A percentile compares a stretch with the other conserved stretches of the same genome.
These are phyloP conservation scores for Candida multigemmis DNA, from an alignment of 805 yeast genomes.

Conservation along the genomic window DNA sequence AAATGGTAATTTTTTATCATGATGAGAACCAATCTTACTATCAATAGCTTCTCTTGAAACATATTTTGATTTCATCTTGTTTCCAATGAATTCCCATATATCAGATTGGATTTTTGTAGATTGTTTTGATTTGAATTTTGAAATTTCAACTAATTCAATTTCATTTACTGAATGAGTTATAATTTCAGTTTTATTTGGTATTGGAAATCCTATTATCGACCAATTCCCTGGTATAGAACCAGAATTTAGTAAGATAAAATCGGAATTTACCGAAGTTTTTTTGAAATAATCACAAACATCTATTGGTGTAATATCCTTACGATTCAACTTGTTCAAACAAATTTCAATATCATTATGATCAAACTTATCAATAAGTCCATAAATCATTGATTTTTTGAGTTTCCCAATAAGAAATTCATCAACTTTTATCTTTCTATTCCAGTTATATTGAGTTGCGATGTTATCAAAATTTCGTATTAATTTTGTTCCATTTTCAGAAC, in stretches of 20 bases:
- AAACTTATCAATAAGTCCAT: conserved; percentile 1
- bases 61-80: conserved; percentile 32
- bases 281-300: conserved; percentile 44
- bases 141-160: conserved; percentile 11
- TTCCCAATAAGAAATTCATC: conserved; percentile 3
- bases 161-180: conserved; percentile 55
- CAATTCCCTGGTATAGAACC: conserved; percentile 82
- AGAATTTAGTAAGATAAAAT: conserved; percentile 61
- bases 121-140: conserved; percentile 16
- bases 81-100: conserved; percentile 47
- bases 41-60: conserved; percentile 20
- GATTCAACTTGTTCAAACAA: conserved; percentile 7
- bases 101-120: conserved; percentile 2
- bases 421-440: conserved; percentile 1
- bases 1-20: conserved; percentile 50
- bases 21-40: conserved; percentile 7
- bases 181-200: conserved; percentile 30
- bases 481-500: conserved; percentile 58
- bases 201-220: conserved; percentile 77
- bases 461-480: conserved; percentile 58
- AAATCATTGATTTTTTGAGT: conserved; percentile 3
- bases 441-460: conserved; percentile 31
- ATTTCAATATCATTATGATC: conserved; percentile 2
- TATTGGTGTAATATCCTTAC: conserved; percentile 19
- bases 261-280: conserved; percentile 10